Evolutionary conservation across 2,329 filamentous ascomycete species (phyloP).

Genomic region (Botrytis pseudocinerea): DNA sequence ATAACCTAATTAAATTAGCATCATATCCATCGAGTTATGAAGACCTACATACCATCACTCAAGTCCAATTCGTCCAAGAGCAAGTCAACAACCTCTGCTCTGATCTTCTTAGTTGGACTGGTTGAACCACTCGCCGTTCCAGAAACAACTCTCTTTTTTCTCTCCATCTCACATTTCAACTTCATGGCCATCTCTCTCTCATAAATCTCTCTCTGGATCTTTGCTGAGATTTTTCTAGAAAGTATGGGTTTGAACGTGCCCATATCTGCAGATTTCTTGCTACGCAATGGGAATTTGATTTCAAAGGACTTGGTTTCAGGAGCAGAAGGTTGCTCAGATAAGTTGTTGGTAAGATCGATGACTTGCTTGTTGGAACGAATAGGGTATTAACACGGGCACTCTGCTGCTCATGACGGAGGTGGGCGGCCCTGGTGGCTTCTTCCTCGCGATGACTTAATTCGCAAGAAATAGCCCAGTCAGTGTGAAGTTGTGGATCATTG

Average conservation of each 20-base stretch:
- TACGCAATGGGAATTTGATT: background rate
- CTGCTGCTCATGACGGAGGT: background rate
- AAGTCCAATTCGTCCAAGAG: background rate
- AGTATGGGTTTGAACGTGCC: background rate
- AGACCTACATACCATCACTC: background rate
- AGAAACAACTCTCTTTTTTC: conserved; percentile 8
- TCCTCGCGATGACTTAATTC: background rate
- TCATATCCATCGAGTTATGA: background rate
- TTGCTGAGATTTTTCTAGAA: background rate
- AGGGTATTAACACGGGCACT: too few species aligned
- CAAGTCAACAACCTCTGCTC: background rate
- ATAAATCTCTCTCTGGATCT: background rate
- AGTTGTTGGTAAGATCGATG: background rate
- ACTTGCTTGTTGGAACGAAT: background rate
- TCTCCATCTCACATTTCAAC: background rate
- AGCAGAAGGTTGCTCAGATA: background rate
- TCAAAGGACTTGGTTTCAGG: background rate
- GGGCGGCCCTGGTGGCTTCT: background rate
- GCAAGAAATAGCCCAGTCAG: background rate
- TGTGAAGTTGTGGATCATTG: background rate
- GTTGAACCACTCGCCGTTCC: background rate
- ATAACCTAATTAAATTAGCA: background rate
- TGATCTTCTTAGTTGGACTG: conserved; percentile 17
- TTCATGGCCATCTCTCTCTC: background rate
- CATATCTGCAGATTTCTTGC: background rate